Percentiles rank a stretch among this genome's conserved stretches.
These are phyloP conservation scores for Silene conica DNA, from an alignment of 148 eudicot species.

Conservation along the genomic window DNA sequence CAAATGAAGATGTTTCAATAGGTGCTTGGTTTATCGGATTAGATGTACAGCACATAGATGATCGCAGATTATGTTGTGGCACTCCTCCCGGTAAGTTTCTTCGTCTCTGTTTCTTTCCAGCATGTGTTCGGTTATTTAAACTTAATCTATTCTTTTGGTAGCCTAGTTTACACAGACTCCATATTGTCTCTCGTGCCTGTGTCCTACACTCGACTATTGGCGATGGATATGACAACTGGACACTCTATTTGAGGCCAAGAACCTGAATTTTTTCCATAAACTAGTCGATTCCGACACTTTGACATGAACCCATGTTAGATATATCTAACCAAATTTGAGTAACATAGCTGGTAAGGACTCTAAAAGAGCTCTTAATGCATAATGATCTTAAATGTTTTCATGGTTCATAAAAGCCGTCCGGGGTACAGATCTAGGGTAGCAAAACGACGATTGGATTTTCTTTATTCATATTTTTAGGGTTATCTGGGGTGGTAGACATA, in stretches of 20 bases:
- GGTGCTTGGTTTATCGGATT: constrained; percentile 91
- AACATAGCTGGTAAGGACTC: too few species aligned
- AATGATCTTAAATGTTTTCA: too few species aligned
- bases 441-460: too few species aligned
- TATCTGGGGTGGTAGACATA: too few species aligned
- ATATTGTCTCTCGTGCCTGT: not conserved
- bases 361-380: too few species aligned
- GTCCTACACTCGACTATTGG: not conserved
- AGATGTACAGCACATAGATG: constrained; percentile 80
- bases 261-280: not conserved
- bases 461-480: too few species aligned
- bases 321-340: too few species aligned
- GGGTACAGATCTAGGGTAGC: too few species aligned
- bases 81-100: constrained; percentile 64
- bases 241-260: not conserved
- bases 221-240: not conserved
- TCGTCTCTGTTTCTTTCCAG: too few species aligned
- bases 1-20: constrained; percentile 84
- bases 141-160: too few species aligned
- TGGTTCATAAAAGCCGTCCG: too few species aligned
- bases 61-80: constrained; percentile 84
- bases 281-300: not conserved
- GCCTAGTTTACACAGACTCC: not conserved
- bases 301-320: not conserved
- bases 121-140: not conserved